phyloP scores from a whole-genome alignment of 2,329 filamentous ascomycete genomes.

The Xylariaceae sp. region DNA sequence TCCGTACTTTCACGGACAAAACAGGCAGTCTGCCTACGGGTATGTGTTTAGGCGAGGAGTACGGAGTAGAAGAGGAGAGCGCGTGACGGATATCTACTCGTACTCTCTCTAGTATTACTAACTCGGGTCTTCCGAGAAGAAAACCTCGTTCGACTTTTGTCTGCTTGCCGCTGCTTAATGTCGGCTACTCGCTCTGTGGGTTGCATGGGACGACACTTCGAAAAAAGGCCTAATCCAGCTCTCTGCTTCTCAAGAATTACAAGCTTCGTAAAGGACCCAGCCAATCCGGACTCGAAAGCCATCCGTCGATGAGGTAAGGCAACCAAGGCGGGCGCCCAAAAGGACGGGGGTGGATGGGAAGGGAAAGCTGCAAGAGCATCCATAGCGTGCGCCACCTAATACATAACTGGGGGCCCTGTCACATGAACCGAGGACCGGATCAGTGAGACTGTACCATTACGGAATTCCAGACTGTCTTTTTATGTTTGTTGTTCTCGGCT shows the following conservation, averaged over 20 bases:
- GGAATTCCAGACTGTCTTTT: not conserved
- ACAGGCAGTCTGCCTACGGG: not conserved
- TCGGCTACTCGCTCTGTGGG: not conserved
- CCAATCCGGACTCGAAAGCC: not conserved
- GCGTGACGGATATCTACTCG: not conserved
- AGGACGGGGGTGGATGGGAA: not conserved
- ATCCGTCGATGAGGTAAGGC: not conserved
- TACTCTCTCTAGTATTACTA: not conserved
- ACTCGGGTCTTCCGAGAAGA: not conserved
- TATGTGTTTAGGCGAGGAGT: not conserved
- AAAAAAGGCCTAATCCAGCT: not conserved
- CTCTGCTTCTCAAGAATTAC: not conserved
- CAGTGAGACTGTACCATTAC: conserved; percentile 10
- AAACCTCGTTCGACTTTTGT: too few species aligned
- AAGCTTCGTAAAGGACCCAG: too few species aligned
- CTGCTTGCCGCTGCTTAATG: not conserved
- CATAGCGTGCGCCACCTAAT: conserved; percentile 13
- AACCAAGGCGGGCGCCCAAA: not conserved
- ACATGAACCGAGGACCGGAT: conserved; percentile 1
- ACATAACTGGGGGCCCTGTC: not conserved
- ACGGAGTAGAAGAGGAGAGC: too few species aligned
- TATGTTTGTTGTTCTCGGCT: not conserved
- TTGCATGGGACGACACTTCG: not conserved
- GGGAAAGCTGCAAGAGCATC: conserved; percentile 5
- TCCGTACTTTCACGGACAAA: not conserved